Conservation (phyloP, 371 early-diverging fungal species). For the Rhizopus delemar region DNA sequence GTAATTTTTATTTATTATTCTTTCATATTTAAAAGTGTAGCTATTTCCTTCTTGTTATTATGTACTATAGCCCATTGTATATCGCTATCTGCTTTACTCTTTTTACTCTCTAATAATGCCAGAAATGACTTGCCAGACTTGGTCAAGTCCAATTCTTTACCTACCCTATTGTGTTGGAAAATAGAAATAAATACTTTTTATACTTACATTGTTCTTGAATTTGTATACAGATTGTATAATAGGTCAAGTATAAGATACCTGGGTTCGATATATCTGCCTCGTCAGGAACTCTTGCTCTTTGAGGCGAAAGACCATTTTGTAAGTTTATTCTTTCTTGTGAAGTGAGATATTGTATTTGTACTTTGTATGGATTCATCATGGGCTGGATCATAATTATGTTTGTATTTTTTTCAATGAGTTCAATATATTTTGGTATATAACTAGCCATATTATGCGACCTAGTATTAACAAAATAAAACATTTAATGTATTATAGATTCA, state of each 20-base stretch:
- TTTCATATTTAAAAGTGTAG: slow-evolving; percentile 6
- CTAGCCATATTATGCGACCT: slow-evolving; percentile 39
- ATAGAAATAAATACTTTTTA: neutral
- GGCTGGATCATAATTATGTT: slow-evolving; percentile 27
- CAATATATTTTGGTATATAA: slow-evolving; percentile 29
- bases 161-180: neutral
- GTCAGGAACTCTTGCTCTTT: slow-evolving; percentile 5
- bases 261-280: slow-evolving; percentile 18
- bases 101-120: slow-evolving; percentile 19
- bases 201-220: slow-evolving; percentile 15
- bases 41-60: slow-evolving; percentile 15
- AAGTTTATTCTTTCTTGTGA: slow-evolving; percentile 24
- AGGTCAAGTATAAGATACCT: slow-evolving; percentile 27
- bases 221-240: slow-evolving; percentile 32
- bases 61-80: slow-evolving; percentile 20
- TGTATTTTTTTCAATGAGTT: slow-evolving; percentile 22
- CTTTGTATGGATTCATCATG: slow-evolving; percentile 10
- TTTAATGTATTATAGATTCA: too few relatives aligned
- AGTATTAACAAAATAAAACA: neutral
- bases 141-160: slow-evolving; percentile 18
- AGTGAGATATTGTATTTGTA: slow-evolving; percentile 16
- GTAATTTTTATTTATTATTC: neutral
- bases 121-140: slow-evolving; percentile 10
- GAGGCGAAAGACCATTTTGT: slow-evolving; percentile 7
- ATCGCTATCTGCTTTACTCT: slow-evolving; percentile 24